Conservation (phyloP, 2,329 filamentous ascomycete genomes). For the Thermomyces lanuginosus region DNA sequence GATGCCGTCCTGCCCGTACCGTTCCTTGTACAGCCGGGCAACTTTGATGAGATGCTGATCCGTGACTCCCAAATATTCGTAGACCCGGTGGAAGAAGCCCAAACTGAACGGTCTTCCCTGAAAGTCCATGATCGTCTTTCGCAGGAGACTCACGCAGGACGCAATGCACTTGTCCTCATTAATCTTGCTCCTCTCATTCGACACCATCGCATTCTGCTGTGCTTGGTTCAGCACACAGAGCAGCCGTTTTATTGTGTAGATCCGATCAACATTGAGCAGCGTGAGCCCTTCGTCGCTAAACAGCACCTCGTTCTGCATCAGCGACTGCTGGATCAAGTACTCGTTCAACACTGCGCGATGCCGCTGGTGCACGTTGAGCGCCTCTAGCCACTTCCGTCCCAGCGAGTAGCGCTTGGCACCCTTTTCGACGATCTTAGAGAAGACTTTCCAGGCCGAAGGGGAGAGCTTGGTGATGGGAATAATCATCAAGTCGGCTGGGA, state of each 20-base stretch:
- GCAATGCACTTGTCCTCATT: slow-evolving; percentile 19
- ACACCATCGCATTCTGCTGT: slow-evolving; percentile 12
- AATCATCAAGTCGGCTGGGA: slow-evolving; percentile 22
- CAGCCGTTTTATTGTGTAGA: slow-evolving; percentile 29
- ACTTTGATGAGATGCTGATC: slow-evolving; percentile 23
- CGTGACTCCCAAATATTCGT: slow-evolving; percentile 25
- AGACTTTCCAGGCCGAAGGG: slow-evolving; percentile 13
- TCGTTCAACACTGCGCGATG: slow-evolving; percentile 23
- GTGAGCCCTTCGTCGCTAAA: slow-evolving; percentile 30
- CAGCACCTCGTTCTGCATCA: slow-evolving; percentile 29
- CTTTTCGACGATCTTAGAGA: slow-evolving; percentile 21
- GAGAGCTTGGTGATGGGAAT: slow-evolving; percentile 22
- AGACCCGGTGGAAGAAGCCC: slow-evolving; percentile 28
- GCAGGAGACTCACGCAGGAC: slow-evolving; percentile 26
- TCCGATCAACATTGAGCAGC: slow-evolving; percentile 28
- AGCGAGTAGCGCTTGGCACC: slow-evolving; percentile 23
- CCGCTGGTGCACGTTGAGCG: slow-evolving; percentile 10
- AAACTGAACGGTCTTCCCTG: slow-evolving; percentile 27
- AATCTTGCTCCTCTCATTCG: slow-evolving; percentile 2
- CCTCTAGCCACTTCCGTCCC: slow-evolving; percentile 23
- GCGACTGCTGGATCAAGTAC: slow-evolving; percentile 27
- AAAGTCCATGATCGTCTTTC: slow-evolving; percentile 25
- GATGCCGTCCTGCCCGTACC: slow-evolving; percentile 24
- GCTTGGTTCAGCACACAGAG: slow-evolving; percentile 22
- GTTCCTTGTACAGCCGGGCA: slow-evolving; percentile 18